Evolutionary conservation across 2,329 filamentous ascomycete species (phyloP).

Genomic region (Arthrobotrys sinensis): DNA sequence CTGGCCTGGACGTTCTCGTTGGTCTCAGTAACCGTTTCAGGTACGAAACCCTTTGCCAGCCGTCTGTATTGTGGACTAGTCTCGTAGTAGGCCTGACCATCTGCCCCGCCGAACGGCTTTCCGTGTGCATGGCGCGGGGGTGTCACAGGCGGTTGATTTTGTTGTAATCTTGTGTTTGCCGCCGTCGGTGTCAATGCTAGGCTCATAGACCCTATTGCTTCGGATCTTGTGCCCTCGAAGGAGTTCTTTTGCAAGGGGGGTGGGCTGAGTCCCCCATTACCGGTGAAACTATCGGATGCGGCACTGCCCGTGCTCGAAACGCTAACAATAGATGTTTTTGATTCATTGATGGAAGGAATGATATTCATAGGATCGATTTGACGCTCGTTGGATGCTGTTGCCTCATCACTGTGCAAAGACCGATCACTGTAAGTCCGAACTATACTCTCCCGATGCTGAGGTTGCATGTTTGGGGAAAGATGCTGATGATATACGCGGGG

Average conservation of each 20-base stretch:
- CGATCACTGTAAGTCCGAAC: conserved; percentile 45
- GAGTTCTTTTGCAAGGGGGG: conserved; percentile 56
- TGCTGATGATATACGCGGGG: conserved; percentile 59
- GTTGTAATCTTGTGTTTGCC: conserved; percentile 29
- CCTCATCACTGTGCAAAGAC: conserved; percentile 31
- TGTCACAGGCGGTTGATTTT: conserved; percentile 42
- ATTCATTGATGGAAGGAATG: conserved; percentile 53
- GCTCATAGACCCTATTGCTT: conserved; percentile 16
- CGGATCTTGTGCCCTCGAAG: conserved; percentile 43
- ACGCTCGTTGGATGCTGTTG: conserved; percentile 26
- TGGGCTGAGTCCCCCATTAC: conserved; percentile 51
- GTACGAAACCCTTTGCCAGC: conserved; percentile 34
- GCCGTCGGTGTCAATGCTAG: background rate
- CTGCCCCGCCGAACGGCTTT: conserved; percentile 19
- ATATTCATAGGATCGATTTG: conserved; percentile 50
- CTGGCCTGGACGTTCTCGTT: conserved; percentile 42
- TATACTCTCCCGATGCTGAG: conserved; percentile 39
- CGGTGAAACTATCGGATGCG: conserved; percentile 49
- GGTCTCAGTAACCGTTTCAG: conserved; percentile 51
- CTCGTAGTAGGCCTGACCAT: conserved; percentile 5
- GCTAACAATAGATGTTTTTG: conserved; percentile 55
- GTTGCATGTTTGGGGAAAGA: conserved; percentile 21
- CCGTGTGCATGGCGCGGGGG: conserved; percentile 45
- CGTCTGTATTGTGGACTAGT: conserved; percentile 29
- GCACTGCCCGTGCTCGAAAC: conserved; percentile 57